phyloP scores from a whole-genome alignment of 768 basidiomycete genomes.

The Hygrocybe coccinea region DNA sequence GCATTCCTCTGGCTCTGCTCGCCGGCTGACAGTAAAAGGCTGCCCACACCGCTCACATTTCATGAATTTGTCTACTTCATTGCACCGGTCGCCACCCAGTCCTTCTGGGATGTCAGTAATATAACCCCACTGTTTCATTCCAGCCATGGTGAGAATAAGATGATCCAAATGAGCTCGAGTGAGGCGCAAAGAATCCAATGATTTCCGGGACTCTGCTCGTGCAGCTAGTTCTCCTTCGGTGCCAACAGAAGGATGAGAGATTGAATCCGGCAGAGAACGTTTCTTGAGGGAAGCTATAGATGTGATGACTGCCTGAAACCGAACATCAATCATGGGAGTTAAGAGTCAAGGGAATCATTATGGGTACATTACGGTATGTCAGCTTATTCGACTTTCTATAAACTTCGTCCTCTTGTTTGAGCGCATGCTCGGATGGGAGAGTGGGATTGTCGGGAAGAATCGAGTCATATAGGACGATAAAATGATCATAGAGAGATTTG shows the following conservation, averaged over 20 bases:
- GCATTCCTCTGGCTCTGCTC: constrained; percentile 59
- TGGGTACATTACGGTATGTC: constrained; percentile 76
- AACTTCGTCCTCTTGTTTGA: constrained; percentile 76
- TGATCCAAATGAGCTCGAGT: constrained; percentile 50
- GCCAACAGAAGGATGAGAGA: constrained; percentile 69
- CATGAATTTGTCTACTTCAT: constrained; percentile 52
- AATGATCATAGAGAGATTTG: constrained; percentile 69
- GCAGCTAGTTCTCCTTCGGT: constrained; percentile 60
- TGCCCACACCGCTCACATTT: constrained; percentile 79
- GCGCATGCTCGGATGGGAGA: constrained; percentile 72
- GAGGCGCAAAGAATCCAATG: constrained; percentile 49
- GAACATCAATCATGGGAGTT: constrained; percentile 11
- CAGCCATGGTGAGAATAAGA: constrained; percentile 53
- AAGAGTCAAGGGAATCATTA: neutral
- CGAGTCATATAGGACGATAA: constrained; percentile 57
- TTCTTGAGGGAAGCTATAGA: constrained; percentile 48
- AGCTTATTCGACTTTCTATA: constrained; percentile 69
- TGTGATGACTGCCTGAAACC: constrained; percentile 46
- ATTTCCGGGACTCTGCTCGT: constrained; percentile 52
- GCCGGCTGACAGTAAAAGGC: constrained; percentile 61
- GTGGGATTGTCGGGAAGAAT: constrained; percentile 51
- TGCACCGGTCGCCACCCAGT: constrained; percentile 59
- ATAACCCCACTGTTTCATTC: constrained; percentile 66
- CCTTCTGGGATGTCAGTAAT: constrained; percentile 62
- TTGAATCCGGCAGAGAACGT: constrained; percentile 49